These are phyloP conservation scores for Chytriomyces sp. DNA, from an alignment of 192 early-diverging fungal genomes.

Conservation along the genomic window DNA sequence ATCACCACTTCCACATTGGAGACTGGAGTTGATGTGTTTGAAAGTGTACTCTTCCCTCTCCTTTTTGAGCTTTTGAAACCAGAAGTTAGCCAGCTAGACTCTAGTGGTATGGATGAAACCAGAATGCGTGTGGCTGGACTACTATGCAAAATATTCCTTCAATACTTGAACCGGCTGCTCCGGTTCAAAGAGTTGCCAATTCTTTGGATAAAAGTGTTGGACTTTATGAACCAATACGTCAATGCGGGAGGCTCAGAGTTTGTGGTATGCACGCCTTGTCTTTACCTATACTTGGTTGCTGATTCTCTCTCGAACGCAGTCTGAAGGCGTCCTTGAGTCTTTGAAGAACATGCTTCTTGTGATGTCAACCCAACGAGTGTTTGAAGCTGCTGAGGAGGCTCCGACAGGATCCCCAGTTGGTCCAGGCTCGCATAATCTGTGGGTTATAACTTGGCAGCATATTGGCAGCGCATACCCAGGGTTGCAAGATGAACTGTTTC, in stretches of 20 bases:
- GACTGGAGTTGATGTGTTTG: slow-evolving; percentile 71
- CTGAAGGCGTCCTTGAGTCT: slow-evolving; percentile 73
- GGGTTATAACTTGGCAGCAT: slow-evolving; percentile 72
- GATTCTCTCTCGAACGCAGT: slow-evolving; percentile 36
- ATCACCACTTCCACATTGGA: slow-evolving; percentile 21
- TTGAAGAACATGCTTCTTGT: slow-evolving; percentile 84
- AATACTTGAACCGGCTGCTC: slow-evolving; percentile 60
- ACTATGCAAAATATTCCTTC: slow-evolving; percentile 77
- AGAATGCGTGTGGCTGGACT: slow-evolving; percentile 67
- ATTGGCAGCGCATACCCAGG: slow-evolving; percentile 67
- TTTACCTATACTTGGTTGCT: no score
- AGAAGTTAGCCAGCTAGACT: slow-evolving; percentile 62
- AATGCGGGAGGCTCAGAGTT: slow-evolving; percentile 58
- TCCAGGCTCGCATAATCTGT: slow-evolving; percentile 49
- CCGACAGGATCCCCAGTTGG: slow-evolving; percentile 9
- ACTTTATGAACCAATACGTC: slow-evolving; percentile 68
- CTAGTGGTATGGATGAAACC: slow-evolving; percentile 74
- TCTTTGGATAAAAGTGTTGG: slow-evolving; percentile 68
- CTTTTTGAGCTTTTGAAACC: slow-evolving; percentile 81
- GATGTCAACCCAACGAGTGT: slow-evolving; percentile 72
- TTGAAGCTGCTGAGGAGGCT: slow-evolving; percentile 39
- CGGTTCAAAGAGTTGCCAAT: slow-evolving; percentile 59
- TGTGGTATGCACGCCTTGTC: slow-evolving; percentile 26
- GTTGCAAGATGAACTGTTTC: slow-evolving; percentile 65
- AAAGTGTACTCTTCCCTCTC: slow-evolving; percentile 85